Evolutionary conservation across 2,329 filamentous ascomycete species (phyloP), one percentile per base, ranked within the genome.

Genomic region (Pseudocercospora ulei): DNA sequence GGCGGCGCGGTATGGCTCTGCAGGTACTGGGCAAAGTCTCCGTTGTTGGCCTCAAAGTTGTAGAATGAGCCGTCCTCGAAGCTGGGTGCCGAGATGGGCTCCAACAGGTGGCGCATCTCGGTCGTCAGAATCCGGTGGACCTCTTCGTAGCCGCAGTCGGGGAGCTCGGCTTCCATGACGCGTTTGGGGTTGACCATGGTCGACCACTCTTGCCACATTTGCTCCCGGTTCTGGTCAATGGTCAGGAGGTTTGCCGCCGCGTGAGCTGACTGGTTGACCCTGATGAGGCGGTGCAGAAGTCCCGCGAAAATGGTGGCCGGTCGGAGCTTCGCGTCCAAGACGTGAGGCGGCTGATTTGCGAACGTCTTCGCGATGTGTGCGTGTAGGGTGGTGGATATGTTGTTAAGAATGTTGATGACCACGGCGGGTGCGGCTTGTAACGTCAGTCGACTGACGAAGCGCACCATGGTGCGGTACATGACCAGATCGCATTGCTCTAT

Each of bases 391-490:
- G 84, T 78, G 1, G 86, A 87, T 41, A 98, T 92, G 50, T 79
- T 88, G 50, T 83, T 77, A 19, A 98, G 73, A 2, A 87, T 86
- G 54, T 87, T 83, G 43, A 95, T 70, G 4, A 96, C 87, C 3
- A 80, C 73, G 42, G 87, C 83, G 1, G 90, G 90, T 3, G 93
- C 80, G 8, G 94, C 87, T 59, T 96, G 87, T 5, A 95, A 71
- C 3, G 85, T 90, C 25, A 96, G 70, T n/a, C 80, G 78, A 1
- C 83, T 82, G 25, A 96, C 77, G 45, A 95, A 92, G 38, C 80
- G 79, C 65, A 95, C 86, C 82, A 96, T 94, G 51, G 87, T 86
- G 60, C 96, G 86, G 59, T 98, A 98, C 65, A 95, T 82, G 20
- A 88, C 72, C 65, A 90, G 92, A 60, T 98, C 90, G 58, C 85